Conservation (phyloP, 305 asterid genomes). For the Fraxinus sp. region DNA sequence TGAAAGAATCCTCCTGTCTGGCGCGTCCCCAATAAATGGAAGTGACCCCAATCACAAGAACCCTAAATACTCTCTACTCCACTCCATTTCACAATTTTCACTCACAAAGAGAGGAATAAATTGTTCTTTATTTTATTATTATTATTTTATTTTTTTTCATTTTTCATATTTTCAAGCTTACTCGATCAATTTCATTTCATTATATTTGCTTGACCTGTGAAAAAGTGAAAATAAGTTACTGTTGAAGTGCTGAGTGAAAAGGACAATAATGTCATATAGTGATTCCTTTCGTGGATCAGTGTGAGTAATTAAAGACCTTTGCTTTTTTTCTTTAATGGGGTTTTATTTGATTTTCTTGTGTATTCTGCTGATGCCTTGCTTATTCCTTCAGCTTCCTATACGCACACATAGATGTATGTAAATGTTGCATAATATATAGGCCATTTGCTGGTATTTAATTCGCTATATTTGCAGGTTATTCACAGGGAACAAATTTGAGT, state of each 20-base stretch:
- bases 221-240: slow-evolving; percentile 16
- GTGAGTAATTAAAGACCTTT: slow-evolving; percentile 45
- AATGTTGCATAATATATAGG: neutral
- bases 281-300: slow-evolving; percentile 55
- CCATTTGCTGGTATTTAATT: slow-evolving; percentile 23
- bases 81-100: slow-evolving; percentile 30
- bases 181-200: slow-evolving; percentile 25
- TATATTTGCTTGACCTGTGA: slow-evolving; percentile 21
- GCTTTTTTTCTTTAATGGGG: slow-evolving; percentile 29
- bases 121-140: slow-evolving; percentile 16
- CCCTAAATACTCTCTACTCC: slow-evolving; percentile 47
- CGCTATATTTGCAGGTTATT: slow-evolving; percentile 32
- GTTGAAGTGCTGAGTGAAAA: slow-evolving; percentile 30
- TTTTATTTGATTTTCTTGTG: slow-evolving; percentile 27
- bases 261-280: slow-evolving; percentile 14
- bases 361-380: slow-evolving; percentile 46
- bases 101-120: neutral
- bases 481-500: slow-evolving; percentile 42
- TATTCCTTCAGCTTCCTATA: slow-evolving; percentile 33
- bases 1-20: slow-evolving; percentile 28
- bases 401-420: neutral
- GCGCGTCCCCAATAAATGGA: slow-evolving; percentile 29
- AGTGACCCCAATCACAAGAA: slow-evolving; percentile 28
- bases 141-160: neutral
- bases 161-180: slow-evolving; percentile 9